A percentile compares a stretch with the other conserved stretches of the same genome.
Evolutionary conservation across 108 stramenopile species (phyloP).

Genomic region (Stephanodiscus triporus): DNA sequence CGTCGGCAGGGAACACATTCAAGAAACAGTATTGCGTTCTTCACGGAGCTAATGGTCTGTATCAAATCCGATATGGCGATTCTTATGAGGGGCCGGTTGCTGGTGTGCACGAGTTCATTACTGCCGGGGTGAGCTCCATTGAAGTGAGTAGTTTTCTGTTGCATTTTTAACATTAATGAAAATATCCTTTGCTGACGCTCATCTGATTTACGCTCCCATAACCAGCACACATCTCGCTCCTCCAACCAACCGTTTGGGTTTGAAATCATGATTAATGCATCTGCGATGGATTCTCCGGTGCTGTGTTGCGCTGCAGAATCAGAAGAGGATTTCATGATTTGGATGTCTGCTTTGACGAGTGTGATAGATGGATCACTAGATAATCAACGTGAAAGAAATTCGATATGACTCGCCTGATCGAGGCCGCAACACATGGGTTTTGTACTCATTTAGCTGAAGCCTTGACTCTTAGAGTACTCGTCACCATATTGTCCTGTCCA

Average conservation of each 20-base stretch:
- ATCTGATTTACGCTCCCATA: not conserved
- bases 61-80: constrained; percentile 48
- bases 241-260: constrained; percentile 28
- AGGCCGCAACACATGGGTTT: no score
- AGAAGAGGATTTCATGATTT: constrained; percentile 42
- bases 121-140: constrained; percentile 36
- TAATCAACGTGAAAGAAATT: not conserved
- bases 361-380: constrained; percentile 27
- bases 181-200: not conserved
- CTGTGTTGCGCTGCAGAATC: constrained; percentile 47
- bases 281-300: constrained; percentile 26
- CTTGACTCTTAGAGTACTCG: no score
- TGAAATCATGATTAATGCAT: constrained; percentile 48
- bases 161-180: not conserved
- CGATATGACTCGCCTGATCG: no score
- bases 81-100: constrained; percentile 10
- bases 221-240: constrained; percentile 36
- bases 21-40: constrained; percentile 40
- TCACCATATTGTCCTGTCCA: not conserved
- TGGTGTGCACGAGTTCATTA: constrained; percentile 49
- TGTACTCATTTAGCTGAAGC: no score
- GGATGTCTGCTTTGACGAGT: constrained; percentile 42
- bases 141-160: constrained; percentile 12
- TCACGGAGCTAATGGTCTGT: constrained; percentile 43
- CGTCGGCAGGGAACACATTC: constrained; percentile 5